Evolutionary conservation across 2,329 filamentous ascomycete genomes (phyloP).

Genomic region (Epichloe aotearoae): DNA sequence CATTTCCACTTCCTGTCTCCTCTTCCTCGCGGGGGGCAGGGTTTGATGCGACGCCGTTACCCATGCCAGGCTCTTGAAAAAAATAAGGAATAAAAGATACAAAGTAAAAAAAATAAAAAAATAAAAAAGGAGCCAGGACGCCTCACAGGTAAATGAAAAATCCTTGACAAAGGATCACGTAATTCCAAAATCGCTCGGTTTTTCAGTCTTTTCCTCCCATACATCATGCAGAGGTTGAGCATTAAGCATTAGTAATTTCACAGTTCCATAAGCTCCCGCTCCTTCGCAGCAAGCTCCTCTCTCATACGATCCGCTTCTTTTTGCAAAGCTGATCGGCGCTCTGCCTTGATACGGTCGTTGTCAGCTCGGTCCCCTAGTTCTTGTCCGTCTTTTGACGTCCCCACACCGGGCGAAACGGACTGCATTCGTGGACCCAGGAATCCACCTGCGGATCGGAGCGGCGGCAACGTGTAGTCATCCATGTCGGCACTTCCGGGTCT

Average conservation of each 20-base stretch:
- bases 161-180: too few species aligned
- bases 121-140: too few species aligned
- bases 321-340: conserved; percentile 52
- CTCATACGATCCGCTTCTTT: conserved; percentile 67
- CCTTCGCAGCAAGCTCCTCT: conserved; percentile 57
- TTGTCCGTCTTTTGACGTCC: conserved; percentile 2
- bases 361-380: conserved; percentile 23
- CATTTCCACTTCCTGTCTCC: too few species aligned
- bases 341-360: conserved; percentile 40
- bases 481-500: conserved; percentile 22
- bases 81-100: too few species aligned
- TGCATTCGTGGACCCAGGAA: neutral
- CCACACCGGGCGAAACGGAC: conserved; percentile 16
- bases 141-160: too few species aligned
- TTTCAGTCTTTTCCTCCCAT: neutral
- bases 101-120: too few species aligned
- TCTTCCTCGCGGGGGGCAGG: too few species aligned
- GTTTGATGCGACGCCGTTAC: too few species aligned
- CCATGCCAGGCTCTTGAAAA: too few species aligned
- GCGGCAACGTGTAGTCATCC: conserved; percentile 27
- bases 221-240: neutral
- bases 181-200: neutral
- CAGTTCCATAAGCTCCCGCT: conserved; percentile 47
- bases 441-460: conserved; percentile 28
- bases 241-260: conserved; percentile 10